Base-by-base conservation (phyloP, 1,139 yeast genomes). In the Protomyces macrosporus region DNA sequence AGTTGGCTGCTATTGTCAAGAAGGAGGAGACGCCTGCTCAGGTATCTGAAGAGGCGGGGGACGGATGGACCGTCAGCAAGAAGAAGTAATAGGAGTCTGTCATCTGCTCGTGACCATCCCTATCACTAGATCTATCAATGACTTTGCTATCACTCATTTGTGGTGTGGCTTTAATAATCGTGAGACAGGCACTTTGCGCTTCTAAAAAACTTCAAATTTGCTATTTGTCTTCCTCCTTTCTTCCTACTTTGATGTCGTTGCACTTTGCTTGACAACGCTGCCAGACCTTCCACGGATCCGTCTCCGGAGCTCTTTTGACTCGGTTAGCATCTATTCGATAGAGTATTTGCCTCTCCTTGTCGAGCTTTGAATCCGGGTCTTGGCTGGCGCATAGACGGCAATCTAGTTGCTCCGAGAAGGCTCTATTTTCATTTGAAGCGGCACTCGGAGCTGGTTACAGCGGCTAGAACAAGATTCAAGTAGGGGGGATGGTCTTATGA, bases 41-140 rank as follows among this genome's bases (percentile, higher is more conserved):
- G n/a, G 75, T 81, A 68, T 82, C 79, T 63, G 69, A 79, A 36
- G 73, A 77, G 10, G 69, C 70, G 36, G 79, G 76, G 56, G 87
- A 78, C 66, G 87, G 84, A 57, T 85, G 89, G 89, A 83, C 82
- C 70, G 88, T 84, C 69, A 81, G 83, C 70, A 82, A 82, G 71
- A 70, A 69, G 36, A 60, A 61, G 48, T 42, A 42, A 16, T n/a
- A 23, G n/a, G 6, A 39, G 42, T 14, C 14, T 9, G 14, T n/a
- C 42, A 39, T 39, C n/a, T 10, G 12, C 14, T 23, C 23, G 23
- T 23, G 23, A 23, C 23, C 23, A 23, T 23, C 2, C 23, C 1
- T 2, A 23, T 23, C 23, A 23, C 23, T 23, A 23, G 23, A 23
- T 23, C 23, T 23, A 23, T 23, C 23, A 23, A 23, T 23, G 23